Evolutionary conservation across 495 filamentous ascomycete species (phyloP).

Genomic region (Aspergillus conjunctus): DNA sequence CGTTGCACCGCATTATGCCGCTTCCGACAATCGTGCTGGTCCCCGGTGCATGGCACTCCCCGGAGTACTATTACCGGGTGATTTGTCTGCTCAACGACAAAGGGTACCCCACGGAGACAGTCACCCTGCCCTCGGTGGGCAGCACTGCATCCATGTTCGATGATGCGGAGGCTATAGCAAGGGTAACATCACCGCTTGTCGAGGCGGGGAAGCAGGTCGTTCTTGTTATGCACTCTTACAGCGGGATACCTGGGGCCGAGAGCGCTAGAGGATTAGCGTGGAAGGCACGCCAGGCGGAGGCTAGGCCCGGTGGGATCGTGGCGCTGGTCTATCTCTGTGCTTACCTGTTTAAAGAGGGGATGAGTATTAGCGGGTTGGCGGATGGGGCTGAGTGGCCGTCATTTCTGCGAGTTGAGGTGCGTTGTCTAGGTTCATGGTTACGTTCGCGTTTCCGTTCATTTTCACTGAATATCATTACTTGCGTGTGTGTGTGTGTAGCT

Average conservation of each 20-base stretch:
- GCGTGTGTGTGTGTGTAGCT: too few species aligned
- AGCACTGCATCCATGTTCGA: slow-evolving; percentile 30
- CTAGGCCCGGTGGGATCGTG: slow-evolving; percentile 31
- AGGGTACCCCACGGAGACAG: slow-evolving; percentile 26
- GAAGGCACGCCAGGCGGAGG: slow-evolving; percentile 22
- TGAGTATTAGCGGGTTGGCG: slow-evolving; percentile 31
- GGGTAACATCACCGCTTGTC: slow-evolving; percentile 21
- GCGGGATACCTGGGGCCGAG: slow-evolving; percentile 32
- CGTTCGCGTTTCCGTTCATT: too few species aligned
- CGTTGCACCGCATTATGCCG: too few species aligned
- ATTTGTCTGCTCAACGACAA: slow-evolving; percentile 25
- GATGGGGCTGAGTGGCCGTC: too few species aligned
- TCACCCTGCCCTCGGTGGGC: slow-evolving; percentile 23
- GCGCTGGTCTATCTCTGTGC: slow-evolving; percentile 35
- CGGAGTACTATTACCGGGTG: slow-evolving; percentile 25
- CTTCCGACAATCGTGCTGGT: slow-evolving; percentile 33
- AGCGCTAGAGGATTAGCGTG: slow-evolving; percentile 27
- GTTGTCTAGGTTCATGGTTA: too few species aligned
- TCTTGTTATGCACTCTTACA: slow-evolving; percentile 39
- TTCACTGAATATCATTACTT: too few species aligned
- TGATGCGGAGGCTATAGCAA: slow-evolving; percentile 24
- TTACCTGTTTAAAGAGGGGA: slow-evolving; percentile 31
- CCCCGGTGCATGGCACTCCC: slow-evolving; percentile 35
- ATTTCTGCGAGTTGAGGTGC: too few species aligned
- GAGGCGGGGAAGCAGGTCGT: slow-evolving; percentile 34